A percentile compares a stretch with the other conserved stretches of the same genome.
Conservation (phyloP, 176 grass and related monocot species). For the Echinochloa phyllopogon region DNA sequence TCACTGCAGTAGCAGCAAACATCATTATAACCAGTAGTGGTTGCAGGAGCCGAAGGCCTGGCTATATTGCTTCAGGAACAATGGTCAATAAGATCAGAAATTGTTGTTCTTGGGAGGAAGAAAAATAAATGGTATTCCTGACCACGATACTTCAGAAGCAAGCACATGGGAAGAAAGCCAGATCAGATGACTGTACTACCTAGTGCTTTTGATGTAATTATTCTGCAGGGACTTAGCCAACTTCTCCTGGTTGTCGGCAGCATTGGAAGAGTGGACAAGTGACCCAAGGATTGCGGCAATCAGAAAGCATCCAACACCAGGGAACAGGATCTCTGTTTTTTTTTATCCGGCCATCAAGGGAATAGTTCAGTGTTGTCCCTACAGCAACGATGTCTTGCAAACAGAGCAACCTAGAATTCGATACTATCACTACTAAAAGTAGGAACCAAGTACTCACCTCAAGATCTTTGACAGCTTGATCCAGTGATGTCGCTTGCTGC, state of each 20-base stretch:
- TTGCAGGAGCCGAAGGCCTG: not conserved
- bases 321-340: slow-evolving; percentile 85
- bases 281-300: slow-evolving; percentile 83
- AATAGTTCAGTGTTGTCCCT: slow-evolving; percentile 93
- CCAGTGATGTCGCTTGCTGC: slow-evolving; percentile 67
- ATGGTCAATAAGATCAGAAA: slow-evolving; percentile 17
- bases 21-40: slow-evolving; percentile 17
- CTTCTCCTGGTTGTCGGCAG: slow-evolving; percentile 82
- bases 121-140: not conserved
- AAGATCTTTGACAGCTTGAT: slow-evolving; percentile 82
- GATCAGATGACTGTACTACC: slow-evolving; percentile 42
- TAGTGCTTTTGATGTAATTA: slow-evolving; percentile 26
- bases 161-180: slow-evolving; percentile 28
- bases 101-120: slow-evolving; percentile 4
- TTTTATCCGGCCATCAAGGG: slow-evolving; percentile 78
- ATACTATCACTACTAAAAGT: not conserved
- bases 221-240: slow-evolving; percentile 47
- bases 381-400: not conserved
- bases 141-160: slow-evolving; percentile 46
- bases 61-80: slow-evolving; percentile 37
- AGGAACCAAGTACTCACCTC: slow-evolving; percentile 53
- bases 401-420: not conserved
- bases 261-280: slow-evolving; percentile 84
- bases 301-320: slow-evolving; percentile 77
- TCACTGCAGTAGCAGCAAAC: slow-evolving; percentile 18